Conservation (phyloP, 345 rosid species). For the Streptanthus diversifolius region DNA sequence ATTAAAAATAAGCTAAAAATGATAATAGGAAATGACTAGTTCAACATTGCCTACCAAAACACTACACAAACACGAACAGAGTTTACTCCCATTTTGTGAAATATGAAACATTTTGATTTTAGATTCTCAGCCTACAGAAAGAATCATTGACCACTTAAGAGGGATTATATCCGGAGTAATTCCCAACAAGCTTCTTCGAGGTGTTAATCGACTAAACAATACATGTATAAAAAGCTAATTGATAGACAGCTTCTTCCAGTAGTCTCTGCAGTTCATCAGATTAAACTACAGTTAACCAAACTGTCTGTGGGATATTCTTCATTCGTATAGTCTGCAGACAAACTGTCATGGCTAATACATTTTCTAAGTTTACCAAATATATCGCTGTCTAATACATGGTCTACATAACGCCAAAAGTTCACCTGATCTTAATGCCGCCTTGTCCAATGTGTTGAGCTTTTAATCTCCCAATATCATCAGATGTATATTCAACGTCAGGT, state of each 20-base stretch:
- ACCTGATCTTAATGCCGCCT: slow-evolving; percentile 88
- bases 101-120: neutral
- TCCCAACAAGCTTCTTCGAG: slow-evolving; percentile 89
- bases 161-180: slow-evolving; percentile 64
- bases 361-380: slow-evolving; percentile 21
- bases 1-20: too few relatives aligned
- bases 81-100: neutral
- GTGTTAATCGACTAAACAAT: slow-evolving; percentile 86
- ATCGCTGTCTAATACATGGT: neutral
- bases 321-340: slow-evolving; percentile 86
- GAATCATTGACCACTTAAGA: neutral
- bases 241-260: slow-evolving; percentile 62
- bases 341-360: slow-evolving; percentile 46
- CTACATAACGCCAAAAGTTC: slow-evolving; percentile 5
- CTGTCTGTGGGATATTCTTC: slow-evolving; percentile 76
- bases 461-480: slow-evolving; percentile 45
- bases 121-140: neutral
- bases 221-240: slow-evolving; percentile 55
- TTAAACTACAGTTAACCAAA: slow-evolving; percentile 9
- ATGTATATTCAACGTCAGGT: slow-evolving; percentile 42
- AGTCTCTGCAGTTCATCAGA: slow-evolving; percentile 68
- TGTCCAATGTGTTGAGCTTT: slow-evolving; percentile 81
- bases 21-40: too few relatives aligned
- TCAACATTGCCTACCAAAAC: slow-evolving; percentile 71
- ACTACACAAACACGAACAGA: neutral